A percentile compares a stretch with the other conserved stretches of the same genome.
Evolutionary conservation across 345 rosid species (phyloP).

Genomic region (Physaria fendleri): DNA sequence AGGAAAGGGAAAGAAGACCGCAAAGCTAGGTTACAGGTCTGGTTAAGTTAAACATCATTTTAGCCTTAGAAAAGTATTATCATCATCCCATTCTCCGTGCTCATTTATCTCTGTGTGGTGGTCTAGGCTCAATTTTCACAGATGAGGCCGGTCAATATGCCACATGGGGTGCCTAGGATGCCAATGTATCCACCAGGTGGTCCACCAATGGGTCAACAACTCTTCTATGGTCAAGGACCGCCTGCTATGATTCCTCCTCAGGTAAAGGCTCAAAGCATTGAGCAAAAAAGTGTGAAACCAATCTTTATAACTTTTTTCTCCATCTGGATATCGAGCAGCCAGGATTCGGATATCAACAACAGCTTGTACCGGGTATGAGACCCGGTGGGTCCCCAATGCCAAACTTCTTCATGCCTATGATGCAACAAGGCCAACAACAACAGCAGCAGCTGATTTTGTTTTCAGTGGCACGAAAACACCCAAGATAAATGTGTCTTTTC

Average conservation of each 20-base stretch:
- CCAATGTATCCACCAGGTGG: slow-evolving; percentile 84
- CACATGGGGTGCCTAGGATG: slow-evolving; percentile 77
- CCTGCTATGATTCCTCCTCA: slow-evolving; percentile 88
- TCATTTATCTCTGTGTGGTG: not conserved
- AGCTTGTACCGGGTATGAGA: slow-evolving; percentile 91
- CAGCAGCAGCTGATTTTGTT: slow-evolving; percentile 48
- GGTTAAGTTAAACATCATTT: not conserved
- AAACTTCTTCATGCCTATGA: slow-evolving; percentile 89
- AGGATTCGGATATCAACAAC: slow-evolving; percentile 95
- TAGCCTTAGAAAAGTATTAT: not conserved
- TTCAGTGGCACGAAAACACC: not conserved
- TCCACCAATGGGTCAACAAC: slow-evolving; percentile 47
- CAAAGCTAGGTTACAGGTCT: slow-evolving; percentile 88
- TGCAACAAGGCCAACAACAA: slow-evolving; percentile 82
- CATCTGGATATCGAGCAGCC: slow-evolving; percentile 40
- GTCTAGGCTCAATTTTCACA: slow-evolving; percentile 87
- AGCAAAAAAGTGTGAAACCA: not conserved
- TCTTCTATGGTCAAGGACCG: slow-evolving; percentile 90
- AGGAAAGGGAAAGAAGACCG: too few relatives aligned
- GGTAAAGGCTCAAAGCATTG: slow-evolving; percentile 33
- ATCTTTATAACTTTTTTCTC: slow-evolving; percentile 10
- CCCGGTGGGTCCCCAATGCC: slow-evolving; percentile 76
- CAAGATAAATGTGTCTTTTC: not conserved
- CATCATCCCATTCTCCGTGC: not conserved
- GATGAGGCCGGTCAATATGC: slow-evolving; percentile 71